These are phyloP conservation scores for Pinus taeda DNA, from an alignment of 75 land plant genomes.

Conservation along the genomic window DNA sequence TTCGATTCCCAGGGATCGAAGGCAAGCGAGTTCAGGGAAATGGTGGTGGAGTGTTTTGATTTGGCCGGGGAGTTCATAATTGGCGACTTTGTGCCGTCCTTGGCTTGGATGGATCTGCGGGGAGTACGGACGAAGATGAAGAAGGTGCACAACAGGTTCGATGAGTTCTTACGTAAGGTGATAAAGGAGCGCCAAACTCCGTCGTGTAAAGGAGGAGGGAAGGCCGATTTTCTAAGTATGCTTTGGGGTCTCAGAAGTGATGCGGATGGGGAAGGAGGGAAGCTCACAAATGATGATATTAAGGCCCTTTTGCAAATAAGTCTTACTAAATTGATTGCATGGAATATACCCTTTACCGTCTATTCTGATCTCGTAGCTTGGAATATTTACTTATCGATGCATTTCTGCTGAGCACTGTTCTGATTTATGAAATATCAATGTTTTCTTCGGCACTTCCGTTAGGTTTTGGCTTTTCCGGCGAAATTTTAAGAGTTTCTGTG, in stretches of 20 bases:
- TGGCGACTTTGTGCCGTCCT: constrained; percentile 20
- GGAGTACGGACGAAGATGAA: constrained; percentile 4
- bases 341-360: too few relatives aligned
- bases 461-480: too few relatives aligned
- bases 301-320: constrained; percentile 49
- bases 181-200: neutral
- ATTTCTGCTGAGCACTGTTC: too few relatives aligned
- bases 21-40: constrained; percentile 37
- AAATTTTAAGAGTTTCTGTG: too few relatives aligned
- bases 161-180: neutral
- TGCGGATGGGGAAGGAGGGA: constrained; percentile 30
- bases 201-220: neutral
- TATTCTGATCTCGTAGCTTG: too few relatives aligned
- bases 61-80: constrained; percentile 28
- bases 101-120: constrained; percentile 13
- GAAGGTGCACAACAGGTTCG: constrained; percentile 2
- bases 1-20: neutral
- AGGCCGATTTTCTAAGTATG: neutral
- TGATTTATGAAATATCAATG: too few relatives aligned
- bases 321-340: too few relatives aligned
- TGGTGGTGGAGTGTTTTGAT: constrained; percentile 51
- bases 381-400: too few relatives aligned
- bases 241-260: constrained; percentile 11
- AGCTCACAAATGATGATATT: constrained; percentile 52
- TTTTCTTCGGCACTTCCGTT: too few relatives aligned